Conservation (phyloP, 768 basidiomycete species). For the Leccinum truebloodii region DNA sequence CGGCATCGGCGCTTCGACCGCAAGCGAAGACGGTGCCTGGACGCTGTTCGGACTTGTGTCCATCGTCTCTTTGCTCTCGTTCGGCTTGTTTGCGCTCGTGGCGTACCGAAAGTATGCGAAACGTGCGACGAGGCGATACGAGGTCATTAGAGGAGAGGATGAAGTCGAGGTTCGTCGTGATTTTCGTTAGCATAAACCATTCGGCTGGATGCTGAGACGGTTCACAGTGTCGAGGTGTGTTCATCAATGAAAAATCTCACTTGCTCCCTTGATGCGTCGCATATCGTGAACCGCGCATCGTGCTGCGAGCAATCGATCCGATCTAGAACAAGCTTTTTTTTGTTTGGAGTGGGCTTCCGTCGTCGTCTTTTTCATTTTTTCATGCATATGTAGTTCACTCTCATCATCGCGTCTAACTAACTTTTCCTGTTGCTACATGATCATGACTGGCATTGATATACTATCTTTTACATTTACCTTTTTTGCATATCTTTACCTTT, state of each 20-base stretch:
- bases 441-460: conserved; percentile 10
- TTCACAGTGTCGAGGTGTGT: conserved; percentile 2
- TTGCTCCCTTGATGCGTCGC: conserved; percentile 22
- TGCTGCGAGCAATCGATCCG: no score
- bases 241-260: conserved; percentile 28
- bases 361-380: neutral
- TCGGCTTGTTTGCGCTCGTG: conserved; percentile 15
- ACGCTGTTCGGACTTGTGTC: conserved; percentile 3
- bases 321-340: no score
- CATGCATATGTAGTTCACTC: neutral
- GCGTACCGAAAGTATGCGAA: conserved; percentile 14
- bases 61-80: conserved; percentile 11
- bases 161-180: conserved; percentile 11
- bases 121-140: conserved; percentile 10
- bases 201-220: neutral
- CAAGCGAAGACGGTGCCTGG: neutral
- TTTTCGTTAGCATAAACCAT: neutral
- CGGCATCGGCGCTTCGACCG: neutral
- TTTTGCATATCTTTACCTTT: neutral
- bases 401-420: neutral
- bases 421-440: neutral
- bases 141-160: conserved; percentile 3
- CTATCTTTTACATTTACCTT: neutral
- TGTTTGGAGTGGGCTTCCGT: neutral
- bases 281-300: neutral